phyloP scores from a whole-genome alignment of 1,139 yeast genomes.

The Nematodospora anomalae region DNA sequence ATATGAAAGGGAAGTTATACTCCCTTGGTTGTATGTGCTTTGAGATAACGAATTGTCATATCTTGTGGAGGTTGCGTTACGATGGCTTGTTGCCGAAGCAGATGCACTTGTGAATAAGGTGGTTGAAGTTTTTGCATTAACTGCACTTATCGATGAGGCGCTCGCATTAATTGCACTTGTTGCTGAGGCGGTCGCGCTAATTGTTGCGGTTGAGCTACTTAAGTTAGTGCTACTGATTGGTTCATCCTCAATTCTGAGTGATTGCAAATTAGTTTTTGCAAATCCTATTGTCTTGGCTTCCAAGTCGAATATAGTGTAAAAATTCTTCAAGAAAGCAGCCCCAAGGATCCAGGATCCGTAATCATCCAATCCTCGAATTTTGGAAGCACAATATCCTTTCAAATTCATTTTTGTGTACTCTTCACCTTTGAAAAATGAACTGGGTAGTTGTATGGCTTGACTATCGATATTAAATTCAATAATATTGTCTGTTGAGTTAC shows the following conservation, averaged over 20 bases:
- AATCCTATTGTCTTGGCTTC: slow-evolving; percentile 52
- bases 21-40: background rate
- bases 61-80: background rate
- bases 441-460: slow-evolving; percentile 44
- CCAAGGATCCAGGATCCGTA: slow-evolving; percentile 53
- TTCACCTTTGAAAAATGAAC: slow-evolving; percentile 49
- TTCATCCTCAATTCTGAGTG: slow-evolving; percentile 2
- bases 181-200: background rate
- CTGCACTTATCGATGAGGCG: background rate
- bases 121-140: background rate
- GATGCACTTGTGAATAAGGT: background rate
- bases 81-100: background rate
- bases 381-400: slow-evolving; percentile 61
- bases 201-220: background rate
- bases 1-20: background rate
- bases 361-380: slow-evolving; percentile 54
- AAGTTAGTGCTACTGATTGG: background rate
- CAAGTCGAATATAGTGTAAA: slow-evolving; percentile 60
- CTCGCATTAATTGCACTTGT: background rate
- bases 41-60: background rate
- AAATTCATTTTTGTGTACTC: slow-evolving; percentile 38
- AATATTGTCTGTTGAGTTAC: slow-evolving; percentile 41
- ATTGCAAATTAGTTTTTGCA: slow-evolving; percentile 14
- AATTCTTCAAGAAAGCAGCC: slow-evolving; percentile 56
- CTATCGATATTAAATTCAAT: slow-evolving; percentile 44